phyloP scores from a whole-genome alignment of 352 stramenopile species.

The Phytophthora tubulina region DNA sequence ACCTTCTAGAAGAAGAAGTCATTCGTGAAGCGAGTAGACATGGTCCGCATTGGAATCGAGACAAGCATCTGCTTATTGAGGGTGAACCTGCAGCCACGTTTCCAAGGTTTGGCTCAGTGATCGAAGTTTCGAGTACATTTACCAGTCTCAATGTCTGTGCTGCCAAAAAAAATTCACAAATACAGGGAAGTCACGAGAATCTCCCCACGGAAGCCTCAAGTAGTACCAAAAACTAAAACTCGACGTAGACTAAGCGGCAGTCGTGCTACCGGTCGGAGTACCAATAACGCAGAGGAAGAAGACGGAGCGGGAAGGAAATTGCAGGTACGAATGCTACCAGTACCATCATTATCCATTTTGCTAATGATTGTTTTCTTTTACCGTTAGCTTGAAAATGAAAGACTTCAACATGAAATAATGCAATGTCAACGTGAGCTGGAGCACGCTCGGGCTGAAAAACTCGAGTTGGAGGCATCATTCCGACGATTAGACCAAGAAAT shows the following conservation, averaged over 20 bases:
- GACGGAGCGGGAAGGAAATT: conserved; percentile 17
- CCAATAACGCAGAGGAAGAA: conserved; percentile 47
- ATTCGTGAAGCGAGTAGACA: conserved; percentile 19
- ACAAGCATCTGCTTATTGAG: conserved; percentile 39
- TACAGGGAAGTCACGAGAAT: conserved; percentile 32
- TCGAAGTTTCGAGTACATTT: background rate
- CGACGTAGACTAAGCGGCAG: conserved; percentile 15
- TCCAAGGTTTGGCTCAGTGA: conserved; percentile 21
- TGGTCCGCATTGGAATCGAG: conserved; percentile 10
- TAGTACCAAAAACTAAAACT: conserved; percentile 9
- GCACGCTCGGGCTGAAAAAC: conserved; percentile 54
- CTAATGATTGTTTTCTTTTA: background rate
- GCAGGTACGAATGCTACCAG: conserved; percentile 24
- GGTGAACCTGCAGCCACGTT: conserved; percentile 39
- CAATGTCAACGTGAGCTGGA: conserved; percentile 49
- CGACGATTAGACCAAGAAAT: conserved; percentile 65
- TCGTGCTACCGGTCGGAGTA: conserved; percentile 12
- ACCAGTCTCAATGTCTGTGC: background rate
- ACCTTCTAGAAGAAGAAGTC: conserved; percentile 38
- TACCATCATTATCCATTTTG: background rate
- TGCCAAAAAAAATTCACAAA: background rate
- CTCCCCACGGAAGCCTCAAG: conserved; percentile 32
- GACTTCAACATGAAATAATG: conserved; percentile 38
- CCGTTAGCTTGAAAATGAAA: conserved; percentile 35
- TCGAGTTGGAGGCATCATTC: conserved; percentile 57